These are phyloP conservation scores for Lasiodiplodia hormozganensis DNA, from an alignment of 2,329 filamentous ascomycete species.

Conservation along the genomic window DNA sequence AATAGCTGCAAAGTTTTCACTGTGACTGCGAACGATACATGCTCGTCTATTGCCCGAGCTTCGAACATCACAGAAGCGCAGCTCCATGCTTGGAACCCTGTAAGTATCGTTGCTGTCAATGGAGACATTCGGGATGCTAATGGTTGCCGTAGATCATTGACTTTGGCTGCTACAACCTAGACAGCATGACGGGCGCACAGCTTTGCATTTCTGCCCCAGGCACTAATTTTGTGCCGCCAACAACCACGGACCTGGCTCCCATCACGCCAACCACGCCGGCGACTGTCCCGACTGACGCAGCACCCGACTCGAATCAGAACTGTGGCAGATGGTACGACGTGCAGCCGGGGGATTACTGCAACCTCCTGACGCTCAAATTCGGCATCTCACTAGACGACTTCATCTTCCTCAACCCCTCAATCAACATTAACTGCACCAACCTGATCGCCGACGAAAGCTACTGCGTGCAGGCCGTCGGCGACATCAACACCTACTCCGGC, in stretches of 20 bases:
- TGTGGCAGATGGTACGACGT: slow-evolving; percentile 44
- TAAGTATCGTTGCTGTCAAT: background rate
- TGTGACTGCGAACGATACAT: slow-evolving; percentile 1
- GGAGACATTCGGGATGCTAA: background rate
- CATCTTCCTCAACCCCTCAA: slow-evolving; percentile 42
- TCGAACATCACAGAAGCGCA: slow-evolving; percentile 3
- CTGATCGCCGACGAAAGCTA: slow-evolving; percentile 41
- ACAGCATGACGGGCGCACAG: background rate
- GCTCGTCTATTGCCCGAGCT: background rate
- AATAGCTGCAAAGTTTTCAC: background rate
- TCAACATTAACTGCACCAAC: slow-evolving; percentile 47
- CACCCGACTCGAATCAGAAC: slow-evolving; percentile 33
- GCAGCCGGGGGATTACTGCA: slow-evolving; percentile 45
- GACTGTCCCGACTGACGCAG: slow-evolving; percentile 36
- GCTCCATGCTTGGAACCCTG: slow-evolving; percentile 1
- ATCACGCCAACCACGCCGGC: background rate
- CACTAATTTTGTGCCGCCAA: background rate
- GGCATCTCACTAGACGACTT: slow-evolving; percentile 44
- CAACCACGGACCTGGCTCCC: background rate
- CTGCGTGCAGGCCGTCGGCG: slow-evolving; percentile 45
- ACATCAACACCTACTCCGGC: slow-evolving; percentile 35
- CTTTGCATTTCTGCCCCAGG: background rate
- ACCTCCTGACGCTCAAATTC: slow-evolving; percentile 40
- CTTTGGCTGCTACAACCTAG: slow-evolving; percentile 9
- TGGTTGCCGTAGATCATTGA: background rate